Base-by-base conservation (phyloP, 1,284 basidiomycete genomes). In the Amylostereum chailletii region DNA sequence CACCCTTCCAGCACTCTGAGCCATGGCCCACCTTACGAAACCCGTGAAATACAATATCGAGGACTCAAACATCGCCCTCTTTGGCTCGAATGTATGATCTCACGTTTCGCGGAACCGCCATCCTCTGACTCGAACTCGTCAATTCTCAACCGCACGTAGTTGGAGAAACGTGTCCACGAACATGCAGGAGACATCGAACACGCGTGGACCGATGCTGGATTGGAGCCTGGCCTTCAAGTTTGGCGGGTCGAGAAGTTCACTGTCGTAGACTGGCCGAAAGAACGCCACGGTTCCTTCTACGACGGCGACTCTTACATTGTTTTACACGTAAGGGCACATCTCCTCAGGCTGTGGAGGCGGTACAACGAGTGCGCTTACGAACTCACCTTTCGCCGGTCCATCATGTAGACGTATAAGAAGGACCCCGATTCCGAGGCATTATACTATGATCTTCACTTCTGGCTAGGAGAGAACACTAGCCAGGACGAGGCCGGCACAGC, bases 261-360 rank as follows among this genome's bases (percentile, higher is more conserved):
- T 44, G 68, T 83, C 42, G 71, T 75, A 29, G 67, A 69, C 32
- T 81, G 77, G 77, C 76, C 76, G 1, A 64, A 72, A 55, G 68
- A 76, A 7, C 62, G 68, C 5, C 66, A 70, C 47, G 80, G 81
- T 7, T 67, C 67, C 9, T 83, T 83, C 60, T 81, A 77, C 57
- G 71, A 77, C 52, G 82, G 80, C 1, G 81, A 84, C 60, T 80
- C 78, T 1, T 84, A 83, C 56, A 77, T 85, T 50, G 65, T 83
- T 30, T 63, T 83, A 32, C 69, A 81, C 60, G 80, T 79, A 55
- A 57, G 74, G 60, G 2, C 31, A 9, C 2, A 44, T 11, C 5
- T 39, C 37, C n/a, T n/a, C n/a, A 49, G 36, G 30, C 11, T 46
- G 43, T 31, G 5, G 37, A 19, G 19, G 8, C 26, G 34, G 40